These are phyloP conservation scores for Eucalyptus virginea DNA, from an alignment of 345 rosid species.

Conservation along the genomic window DNA sequence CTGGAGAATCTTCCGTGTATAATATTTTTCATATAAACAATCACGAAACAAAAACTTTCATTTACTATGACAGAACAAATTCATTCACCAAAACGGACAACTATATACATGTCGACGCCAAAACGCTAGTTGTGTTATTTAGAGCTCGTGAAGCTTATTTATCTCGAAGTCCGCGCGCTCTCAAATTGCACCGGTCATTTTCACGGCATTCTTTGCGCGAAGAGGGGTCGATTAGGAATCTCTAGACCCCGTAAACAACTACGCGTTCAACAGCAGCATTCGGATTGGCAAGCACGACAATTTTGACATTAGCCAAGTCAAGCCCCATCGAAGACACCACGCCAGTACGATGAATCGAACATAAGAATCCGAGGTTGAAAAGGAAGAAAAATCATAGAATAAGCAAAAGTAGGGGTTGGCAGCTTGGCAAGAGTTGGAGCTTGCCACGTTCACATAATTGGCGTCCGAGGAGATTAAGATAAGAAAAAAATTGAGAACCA, in stretches of 20 bases:
- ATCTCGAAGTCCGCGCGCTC: neutral
- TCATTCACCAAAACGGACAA: neutral
- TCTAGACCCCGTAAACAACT: neutral
- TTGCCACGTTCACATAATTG: neutral
- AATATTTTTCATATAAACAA: neutral
- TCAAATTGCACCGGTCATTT: neutral
- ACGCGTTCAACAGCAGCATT: neutral
- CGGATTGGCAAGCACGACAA: neutral
- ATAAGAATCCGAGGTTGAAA: neutral
- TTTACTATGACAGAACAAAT: neutral
- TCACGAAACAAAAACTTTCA: neutral
- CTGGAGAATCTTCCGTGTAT: neutral
- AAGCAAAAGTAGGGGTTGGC: neutral
- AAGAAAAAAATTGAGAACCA: neutral
- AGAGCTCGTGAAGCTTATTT: neutral
- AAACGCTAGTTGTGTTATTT: neutral
- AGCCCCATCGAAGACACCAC: neutral
- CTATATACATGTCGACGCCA: neutral
- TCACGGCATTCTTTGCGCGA: neutral
- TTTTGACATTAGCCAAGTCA: neutral
- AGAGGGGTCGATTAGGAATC: neutral
- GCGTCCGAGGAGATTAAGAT: neutral
- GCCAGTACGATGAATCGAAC: neutral
- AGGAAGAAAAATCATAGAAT: neutral
- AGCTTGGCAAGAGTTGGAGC: neutral